These are phyloP conservation scores for Xylariales sp. DNA, from an alignment of 2,329 filamentous ascomycete species.

Conservation along the genomic window DNA sequence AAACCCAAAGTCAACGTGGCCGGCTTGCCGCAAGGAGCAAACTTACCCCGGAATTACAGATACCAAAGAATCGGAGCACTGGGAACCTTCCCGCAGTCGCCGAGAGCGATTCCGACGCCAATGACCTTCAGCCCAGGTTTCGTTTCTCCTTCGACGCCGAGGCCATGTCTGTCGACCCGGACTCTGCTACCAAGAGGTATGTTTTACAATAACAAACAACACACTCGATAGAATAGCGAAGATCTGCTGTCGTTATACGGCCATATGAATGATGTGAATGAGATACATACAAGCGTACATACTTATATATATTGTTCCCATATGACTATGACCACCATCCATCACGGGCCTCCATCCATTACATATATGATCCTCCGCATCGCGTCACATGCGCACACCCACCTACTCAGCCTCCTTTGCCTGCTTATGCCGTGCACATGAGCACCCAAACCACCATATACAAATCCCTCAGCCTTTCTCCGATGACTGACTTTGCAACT, in stretches of 20 bases:
- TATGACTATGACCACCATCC: neutral
- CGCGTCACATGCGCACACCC: constrained; percentile 31
- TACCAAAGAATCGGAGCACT: constrained; percentile 75
- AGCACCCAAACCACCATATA: constrained; percentile 9
- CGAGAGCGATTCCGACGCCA: constrained; percentile 50
- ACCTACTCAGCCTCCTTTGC: constrained; percentile 28
- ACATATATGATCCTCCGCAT: constrained; percentile 1
- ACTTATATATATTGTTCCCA: neutral
- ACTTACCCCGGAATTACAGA: constrained; percentile 60
- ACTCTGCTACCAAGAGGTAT: constrained; percentile 77
- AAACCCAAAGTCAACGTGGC: constrained; percentile 42
- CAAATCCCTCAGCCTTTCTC: constrained; percentile 36
- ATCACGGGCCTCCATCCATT: neutral
- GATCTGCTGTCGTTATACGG: neutral
- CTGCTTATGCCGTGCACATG: constrained; percentile 26
- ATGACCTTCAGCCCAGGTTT: constrained; percentile 66
- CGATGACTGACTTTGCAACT: constrained; percentile 44
- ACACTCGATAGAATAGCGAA: neutral
- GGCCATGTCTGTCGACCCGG: constrained; percentile 69
- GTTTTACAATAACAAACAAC: constrained; percentile 45
- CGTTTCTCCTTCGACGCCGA: constrained; percentile 83
- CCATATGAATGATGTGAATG: constrained; percentile 1
- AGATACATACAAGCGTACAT: neutral
- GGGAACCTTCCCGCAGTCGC: constrained; percentile 65
- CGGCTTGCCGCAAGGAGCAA: constrained; percentile 54